phyloP scores from a whole-genome alignment of 1,284 basidiomycete species.

The Neonothopanus nambi region DNA sequence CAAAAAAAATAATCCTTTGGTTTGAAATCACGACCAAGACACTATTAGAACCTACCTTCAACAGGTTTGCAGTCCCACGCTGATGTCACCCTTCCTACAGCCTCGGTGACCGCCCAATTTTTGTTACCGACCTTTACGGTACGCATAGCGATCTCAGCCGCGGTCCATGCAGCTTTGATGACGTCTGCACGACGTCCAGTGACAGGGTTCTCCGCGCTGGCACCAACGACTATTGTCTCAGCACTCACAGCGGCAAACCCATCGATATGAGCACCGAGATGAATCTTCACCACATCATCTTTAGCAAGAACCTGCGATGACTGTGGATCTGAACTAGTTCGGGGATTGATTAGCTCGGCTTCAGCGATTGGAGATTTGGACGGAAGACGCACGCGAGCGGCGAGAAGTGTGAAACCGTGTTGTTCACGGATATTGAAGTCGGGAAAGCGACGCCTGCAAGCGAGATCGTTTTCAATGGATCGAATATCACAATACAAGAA shows the following conservation, averaged over 20 bases:
- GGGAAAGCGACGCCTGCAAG: conserved; percentile 87
- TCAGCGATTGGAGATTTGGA: conserved; percentile 13
- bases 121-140: conserved; percentile 87
- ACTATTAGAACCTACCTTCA: conserved; percentile 57
- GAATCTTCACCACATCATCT: conserved; percentile 94
- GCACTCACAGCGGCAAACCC: conserved; percentile 88
- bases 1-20: conserved; percentile 4
- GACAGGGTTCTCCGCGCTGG: conserved; percentile 69
- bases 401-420: conserved; percentile 81
- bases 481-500: background rate
- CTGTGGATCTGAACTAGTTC: conserved; percentile 65
- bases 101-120: conserved; percentile 94
- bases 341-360: conserved; percentile 5
- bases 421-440: conserved; percentile 92
- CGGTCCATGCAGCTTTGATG: conserved; percentile 90
- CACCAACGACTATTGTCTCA: conserved; percentile 89
- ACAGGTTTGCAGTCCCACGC: conserved; percentile 86
- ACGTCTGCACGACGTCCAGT: conserved; percentile 89
- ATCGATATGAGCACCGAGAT: conserved; percentile 96
- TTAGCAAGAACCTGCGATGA: conserved; percentile 73
- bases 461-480: conserved; percentile 7
- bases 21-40: conserved; percentile 1
- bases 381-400: conserved; percentile 62
- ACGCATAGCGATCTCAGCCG: conserved; percentile 89
- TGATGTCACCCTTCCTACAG: conserved; percentile 72